phyloP scores from a whole-genome alignment of 345 rosid genomes.

The Euphorbia pulcherrima region DNA sequence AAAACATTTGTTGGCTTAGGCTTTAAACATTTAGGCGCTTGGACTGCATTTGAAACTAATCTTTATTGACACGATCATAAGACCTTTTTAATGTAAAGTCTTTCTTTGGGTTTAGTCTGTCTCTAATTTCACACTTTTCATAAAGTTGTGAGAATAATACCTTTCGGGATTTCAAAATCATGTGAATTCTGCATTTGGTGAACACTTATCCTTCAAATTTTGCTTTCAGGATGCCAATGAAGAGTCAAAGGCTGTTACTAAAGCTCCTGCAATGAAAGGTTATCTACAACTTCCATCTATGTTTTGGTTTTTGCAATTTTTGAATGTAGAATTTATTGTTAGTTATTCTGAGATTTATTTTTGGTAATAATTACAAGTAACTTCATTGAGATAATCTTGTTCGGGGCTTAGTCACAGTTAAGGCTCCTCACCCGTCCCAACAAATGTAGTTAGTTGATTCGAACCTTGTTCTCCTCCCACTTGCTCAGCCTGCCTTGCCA shows the following conservation, averaged over 20 bases:
- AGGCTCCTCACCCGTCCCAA: too few species aligned
- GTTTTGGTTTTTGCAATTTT: not conserved
- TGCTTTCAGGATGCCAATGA: constrained; percentile 62
- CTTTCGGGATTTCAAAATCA: not conserved
- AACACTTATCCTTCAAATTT: constrained; percentile 21
- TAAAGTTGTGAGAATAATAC: not conserved
- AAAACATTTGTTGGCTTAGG: not conserved
- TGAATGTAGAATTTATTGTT: not conserved
- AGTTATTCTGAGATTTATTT: not conserved
- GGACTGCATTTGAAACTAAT: not conserved
- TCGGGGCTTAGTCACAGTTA: too few species aligned
- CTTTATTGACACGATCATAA: not conserved
- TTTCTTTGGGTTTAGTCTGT: not conserved
- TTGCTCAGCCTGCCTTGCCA: too few species aligned
- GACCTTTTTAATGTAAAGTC: not conserved
- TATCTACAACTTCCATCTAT: constrained; percentile 6
- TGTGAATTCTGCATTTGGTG: not conserved
- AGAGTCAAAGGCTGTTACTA: constrained; percentile 77
- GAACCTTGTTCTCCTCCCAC: too few species aligned
- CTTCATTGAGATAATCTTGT: too few species aligned
- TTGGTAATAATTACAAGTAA: too few species aligned
- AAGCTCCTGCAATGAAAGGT: constrained; percentile 96
- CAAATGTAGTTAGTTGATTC: too few species aligned
- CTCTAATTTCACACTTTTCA: not conserved
- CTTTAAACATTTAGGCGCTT: not conserved